Evolutionary conservation across 2,329 filamentous ascomycete genomes (phyloP).

Genomic region (Nigrospora osmanthi): DNA sequence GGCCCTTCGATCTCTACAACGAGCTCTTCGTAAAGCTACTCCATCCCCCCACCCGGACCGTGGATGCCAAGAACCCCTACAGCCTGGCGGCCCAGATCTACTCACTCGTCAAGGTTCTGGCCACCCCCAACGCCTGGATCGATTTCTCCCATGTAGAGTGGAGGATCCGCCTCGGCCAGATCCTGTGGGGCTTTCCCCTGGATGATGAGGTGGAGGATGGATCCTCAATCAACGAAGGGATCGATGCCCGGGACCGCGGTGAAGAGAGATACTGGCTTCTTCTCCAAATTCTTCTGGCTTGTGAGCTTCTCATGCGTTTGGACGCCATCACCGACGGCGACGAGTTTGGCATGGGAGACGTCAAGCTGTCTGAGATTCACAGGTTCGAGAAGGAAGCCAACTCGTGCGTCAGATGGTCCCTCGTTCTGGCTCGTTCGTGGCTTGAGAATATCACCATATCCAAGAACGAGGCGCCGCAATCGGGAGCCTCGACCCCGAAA

Average conservation of each 20-base stretch:
- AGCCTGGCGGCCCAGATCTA: constrained; percentile 64
- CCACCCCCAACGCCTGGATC: constrained; percentile 60
- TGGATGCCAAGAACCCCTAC: constrained; percentile 50
- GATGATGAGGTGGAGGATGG: constrained; percentile 47
- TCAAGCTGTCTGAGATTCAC: constrained; percentile 48
- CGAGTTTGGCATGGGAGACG: constrained; percentile 42
- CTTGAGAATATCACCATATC: constrained; percentile 59
- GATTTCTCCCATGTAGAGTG: constrained; percentile 70
- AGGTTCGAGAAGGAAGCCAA: constrained; percentile 56
- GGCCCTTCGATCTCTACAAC: constrained; percentile 51
- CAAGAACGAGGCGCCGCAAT: constrained; percentile 28
- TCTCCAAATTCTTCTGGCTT: constrained; percentile 56
- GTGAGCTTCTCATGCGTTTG: constrained; percentile 56
- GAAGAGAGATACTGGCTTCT: constrained; percentile 62
- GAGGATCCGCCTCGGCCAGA: constrained; percentile 64
- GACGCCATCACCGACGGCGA: constrained; percentile 56
- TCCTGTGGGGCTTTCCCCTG: constrained; percentile 54
- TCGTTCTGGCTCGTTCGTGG: constrained; percentile 57
- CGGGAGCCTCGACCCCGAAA: constrained; percentile 22
- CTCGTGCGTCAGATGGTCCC: constrained; percentile 57
- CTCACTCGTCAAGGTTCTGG: constrained; percentile 57
- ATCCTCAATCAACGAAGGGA: constrained; percentile 40
- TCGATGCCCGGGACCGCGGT: constrained; percentile 40
- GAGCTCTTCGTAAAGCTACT: constrained; percentile 55
- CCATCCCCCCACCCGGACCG: constrained; percentile 46